A percentile compares a stretch with the other conserved stretches of the same genome.
Conservation (phyloP, 2,329 filamentous ascomycete genomes). For the Neonectria neomacrospora region DNA sequence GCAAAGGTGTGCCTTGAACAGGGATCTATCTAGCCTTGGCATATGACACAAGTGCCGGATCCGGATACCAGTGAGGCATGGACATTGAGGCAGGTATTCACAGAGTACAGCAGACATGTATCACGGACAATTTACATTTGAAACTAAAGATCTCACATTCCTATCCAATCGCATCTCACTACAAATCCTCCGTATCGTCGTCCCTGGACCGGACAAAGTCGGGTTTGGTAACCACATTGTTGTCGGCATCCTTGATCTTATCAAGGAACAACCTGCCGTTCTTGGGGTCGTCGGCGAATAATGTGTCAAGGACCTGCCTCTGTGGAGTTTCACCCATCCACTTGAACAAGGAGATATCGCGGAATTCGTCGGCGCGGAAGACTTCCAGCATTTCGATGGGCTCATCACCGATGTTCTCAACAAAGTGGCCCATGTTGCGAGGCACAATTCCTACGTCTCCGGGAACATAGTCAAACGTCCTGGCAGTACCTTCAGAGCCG, state of each 20-base stretch:
- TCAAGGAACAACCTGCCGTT: slow-evolving; percentile 71
- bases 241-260: slow-evolving; percentile 69
- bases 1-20: neutral
- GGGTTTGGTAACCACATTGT: slow-evolving; percentile 62
- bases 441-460: slow-evolving; percentile 84
- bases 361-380: slow-evolving; percentile 76
- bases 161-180: neutral
- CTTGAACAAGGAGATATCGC: slow-evolving; percentile 78
- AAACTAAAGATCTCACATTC: neutral
- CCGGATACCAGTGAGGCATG: no score
- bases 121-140: neutral
- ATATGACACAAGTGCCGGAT: neutral
- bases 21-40: neutral
- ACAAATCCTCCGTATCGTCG: neutral
- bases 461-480: slow-evolving; percentile 80
- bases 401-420: slow-evolving; percentile 84
- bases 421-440: slow-evolving; percentile 81
- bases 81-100: no score
- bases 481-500: slow-evolving; percentile 72
- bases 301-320: slow-evolving; percentile 72
- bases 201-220: slow-evolving; percentile 30
- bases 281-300: slow-evolving; percentile 71
- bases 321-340: slow-evolving; percentile 80
- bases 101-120: neutral
- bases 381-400: slow-evolving; percentile 81